phyloP scores from a whole-genome alignment of 306 rosid genomes.

The Pyrus pyrifolia region DNA sequence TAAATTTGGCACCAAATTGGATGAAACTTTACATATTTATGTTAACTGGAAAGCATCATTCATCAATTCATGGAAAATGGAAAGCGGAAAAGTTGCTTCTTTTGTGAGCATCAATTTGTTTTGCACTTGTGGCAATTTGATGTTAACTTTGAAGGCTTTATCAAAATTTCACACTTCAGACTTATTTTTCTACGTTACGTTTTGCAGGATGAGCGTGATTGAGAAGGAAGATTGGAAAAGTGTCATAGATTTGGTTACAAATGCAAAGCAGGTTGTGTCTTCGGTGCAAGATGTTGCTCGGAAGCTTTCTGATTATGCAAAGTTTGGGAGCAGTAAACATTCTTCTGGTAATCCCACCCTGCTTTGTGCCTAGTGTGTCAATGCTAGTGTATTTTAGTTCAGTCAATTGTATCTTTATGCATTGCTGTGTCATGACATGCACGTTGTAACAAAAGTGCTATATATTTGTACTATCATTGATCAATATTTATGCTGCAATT shows the following conservation, averaged over 20 bases:
- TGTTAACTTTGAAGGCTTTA: slow-evolving; percentile 14
- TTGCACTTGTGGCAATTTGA: slow-evolving; percentile 10
- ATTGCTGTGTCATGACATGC: background rate
- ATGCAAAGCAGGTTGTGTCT: slow-evolving; percentile 78
- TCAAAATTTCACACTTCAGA: slow-evolving; percentile 10
- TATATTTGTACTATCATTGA: background rate
- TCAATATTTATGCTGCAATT: background rate
- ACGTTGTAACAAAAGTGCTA: background rate
- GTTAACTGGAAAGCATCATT: background rate
- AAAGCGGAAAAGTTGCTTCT: background rate
- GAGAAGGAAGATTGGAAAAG: slow-evolving; percentile 85
- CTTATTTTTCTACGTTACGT: background rate
- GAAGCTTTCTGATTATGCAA: slow-evolving; percentile 74
- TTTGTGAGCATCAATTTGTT: background rate
- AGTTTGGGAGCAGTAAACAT: slow-evolving; percentile 41
- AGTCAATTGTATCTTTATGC: background rate
- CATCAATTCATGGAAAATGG: background rate
- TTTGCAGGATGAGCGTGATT: slow-evolving; percentile 60
- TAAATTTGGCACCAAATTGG: background rate
- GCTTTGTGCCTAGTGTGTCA: background rate
- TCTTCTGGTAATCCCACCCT: slow-evolving; percentile 34
- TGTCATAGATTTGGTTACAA: slow-evolving; percentile 65
- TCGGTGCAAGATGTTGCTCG: slow-evolving; percentile 83
- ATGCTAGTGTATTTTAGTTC: background rate
- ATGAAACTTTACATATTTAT: background rate